Evolutionary conservation across 2,329 filamentous ascomycete species (phyloP).

Genomic region (Gnomoniopsis sp.): DNA sequence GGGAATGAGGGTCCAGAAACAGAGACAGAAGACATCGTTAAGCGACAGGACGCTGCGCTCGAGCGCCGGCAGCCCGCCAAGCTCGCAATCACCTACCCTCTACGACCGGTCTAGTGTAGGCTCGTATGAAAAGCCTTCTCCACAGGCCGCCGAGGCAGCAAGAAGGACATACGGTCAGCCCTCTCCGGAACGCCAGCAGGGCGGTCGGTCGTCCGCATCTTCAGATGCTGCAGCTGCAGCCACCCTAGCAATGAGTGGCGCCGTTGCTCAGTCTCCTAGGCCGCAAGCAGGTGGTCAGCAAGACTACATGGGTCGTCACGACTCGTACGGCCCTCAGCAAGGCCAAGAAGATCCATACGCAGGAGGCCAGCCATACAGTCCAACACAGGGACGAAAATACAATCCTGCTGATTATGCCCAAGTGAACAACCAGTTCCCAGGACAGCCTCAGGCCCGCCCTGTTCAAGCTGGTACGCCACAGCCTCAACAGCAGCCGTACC

Average conservation of each 20-base stretch:
- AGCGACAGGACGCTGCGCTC: slow-evolving; percentile 64
- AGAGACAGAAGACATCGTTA: slow-evolving; percentile 54
- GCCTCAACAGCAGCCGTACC: slow-evolving; percentile 32
- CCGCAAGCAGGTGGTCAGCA: slow-evolving; percentile 29
- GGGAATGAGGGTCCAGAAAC: slow-evolving; percentile 75
- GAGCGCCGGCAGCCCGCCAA: slow-evolving; percentile 43
- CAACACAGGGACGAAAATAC: slow-evolving; percentile 61
- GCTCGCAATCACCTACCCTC: slow-evolving; percentile 25
- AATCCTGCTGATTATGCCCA: slow-evolving; percentile 75
- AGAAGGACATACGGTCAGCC: slow-evolving; percentile 59
- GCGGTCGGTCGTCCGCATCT: slow-evolving; percentile 51
- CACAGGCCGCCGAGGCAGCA: slow-evolving; percentile 61
- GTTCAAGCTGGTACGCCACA: slow-evolving; percentile 33
- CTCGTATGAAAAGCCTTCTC: slow-evolving; percentile 31
- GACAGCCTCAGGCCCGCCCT: slow-evolving; percentile 36
- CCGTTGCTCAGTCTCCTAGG: slow-evolving; percentile 32
- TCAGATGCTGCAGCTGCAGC: slow-evolving; percentile 50
- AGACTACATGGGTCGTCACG: slow-evolving; percentile 30
- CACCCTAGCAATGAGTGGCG: slow-evolving; percentile 56
- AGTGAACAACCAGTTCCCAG: slow-evolving; percentile 38
- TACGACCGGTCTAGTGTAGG: slow-evolving; percentile 17
- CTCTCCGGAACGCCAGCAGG: slow-evolving; percentile 45
- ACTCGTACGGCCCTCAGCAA: slow-evolving; percentile 27
- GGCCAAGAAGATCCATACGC: slow-evolving; percentile 36
- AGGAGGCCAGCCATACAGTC: slow-evolving; percentile 34